Evolutionary conservation across 768 basidiomycete genomes (phyloP), one percentile per base, ranked within the genome.

Genomic region (Exsudoporus frostii): DNA sequence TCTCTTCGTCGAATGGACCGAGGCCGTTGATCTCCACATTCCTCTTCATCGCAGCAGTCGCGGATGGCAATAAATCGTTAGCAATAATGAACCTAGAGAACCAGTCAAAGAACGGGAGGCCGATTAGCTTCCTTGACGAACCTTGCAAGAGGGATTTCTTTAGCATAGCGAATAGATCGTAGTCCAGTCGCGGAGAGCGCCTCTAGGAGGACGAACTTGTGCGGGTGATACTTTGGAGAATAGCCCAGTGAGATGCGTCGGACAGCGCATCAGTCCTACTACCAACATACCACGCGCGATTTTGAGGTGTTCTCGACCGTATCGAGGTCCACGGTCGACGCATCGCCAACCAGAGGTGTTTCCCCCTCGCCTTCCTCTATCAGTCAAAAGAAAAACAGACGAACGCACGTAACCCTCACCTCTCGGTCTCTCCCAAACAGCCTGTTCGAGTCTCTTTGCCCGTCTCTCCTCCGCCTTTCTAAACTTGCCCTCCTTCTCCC

Each of bases 141-240:
- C 96, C 85, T 90, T 52, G 92, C 81, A 39, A 88, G 79, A 1
- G 95, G 93, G 9, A 99, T 93, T 72, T 99, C 97, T 62, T 97
- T 93, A 0, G 95, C 96, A 68, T 98, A 99, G 33, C 97, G 90
- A 49, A 99, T 97, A 1, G 95, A 88, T 7, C 97, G 85, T 25
- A 99, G 79, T 29, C 97, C 97, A 0, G 96, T 98, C 0, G 97
- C 97, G 17, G 95, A 95, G 30, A 99, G 82, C 0, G 95, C 92
- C 71, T 99, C 97, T 10, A 99, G 77, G 17, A 97, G 78, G 17
- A 86, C 84, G 60, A 94, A 82, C 60, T 81, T 86, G 58, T 84
- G 78, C 0, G 83, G 79, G 19, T 69, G 74, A 66, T 81, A 86
- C 76, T 83, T 58, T 22, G 19, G 6, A 32, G 17, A 32, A 42